Evolutionary conservation across 352 stramenopile genomes (phyloP).

Genomic region (Plasmopara halstedii): DNA sequence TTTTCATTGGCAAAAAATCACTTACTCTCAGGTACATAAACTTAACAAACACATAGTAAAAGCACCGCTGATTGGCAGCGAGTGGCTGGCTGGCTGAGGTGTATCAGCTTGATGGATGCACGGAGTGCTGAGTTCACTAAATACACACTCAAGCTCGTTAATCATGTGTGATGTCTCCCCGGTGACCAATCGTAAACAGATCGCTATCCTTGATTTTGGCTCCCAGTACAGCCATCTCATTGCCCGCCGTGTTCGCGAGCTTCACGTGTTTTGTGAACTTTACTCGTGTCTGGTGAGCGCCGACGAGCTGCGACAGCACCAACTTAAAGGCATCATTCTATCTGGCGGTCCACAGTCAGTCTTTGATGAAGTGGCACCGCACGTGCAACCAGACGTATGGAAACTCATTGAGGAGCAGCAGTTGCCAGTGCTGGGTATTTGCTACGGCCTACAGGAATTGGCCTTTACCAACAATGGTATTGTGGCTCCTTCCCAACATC

Average conservation of each 20-base stretch:
- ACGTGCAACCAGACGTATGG: slow-evolving; percentile 93
- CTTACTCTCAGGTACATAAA: too few relatives aligned
- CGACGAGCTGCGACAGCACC: slow-evolving; percentile 89
- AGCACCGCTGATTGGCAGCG: not conserved
- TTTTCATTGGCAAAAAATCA: too few relatives aligned
- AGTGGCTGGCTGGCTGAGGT: not conserved
- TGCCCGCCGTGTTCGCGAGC: slow-evolving; percentile 94
- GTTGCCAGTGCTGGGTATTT: slow-evolving; percentile 98
- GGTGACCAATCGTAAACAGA: slow-evolving; percentile 89
- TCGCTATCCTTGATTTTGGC: slow-evolving; percentile 99
- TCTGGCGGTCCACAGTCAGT: slow-evolving; percentile 95
- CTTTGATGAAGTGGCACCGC: slow-evolving; percentile 94
- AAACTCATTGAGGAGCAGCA: slow-evolving; percentile 93
- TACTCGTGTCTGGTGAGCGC: slow-evolving; percentile 95
- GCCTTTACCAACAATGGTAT: slow-evolving; percentile 94
- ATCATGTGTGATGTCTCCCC: slow-evolving; percentile 60
- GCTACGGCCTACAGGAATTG: slow-evolving; percentile 94
- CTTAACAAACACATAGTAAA: too few relatives aligned
- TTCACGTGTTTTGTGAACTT: slow-evolving; percentile 99
- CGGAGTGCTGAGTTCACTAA: slow-evolving; percentile 23
- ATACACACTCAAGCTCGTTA: slow-evolving; percentile 15
- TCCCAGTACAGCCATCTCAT: slow-evolving; percentile 99
- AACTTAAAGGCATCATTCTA: slow-evolving; percentile 96
- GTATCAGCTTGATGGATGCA: not conserved
- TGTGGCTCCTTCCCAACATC: slow-evolving; percentile 89